Evolutionary conservation across 495 filamentous ascomycete genomes (phyloP).

Genomic region (Penicillium lividum): DNA sequence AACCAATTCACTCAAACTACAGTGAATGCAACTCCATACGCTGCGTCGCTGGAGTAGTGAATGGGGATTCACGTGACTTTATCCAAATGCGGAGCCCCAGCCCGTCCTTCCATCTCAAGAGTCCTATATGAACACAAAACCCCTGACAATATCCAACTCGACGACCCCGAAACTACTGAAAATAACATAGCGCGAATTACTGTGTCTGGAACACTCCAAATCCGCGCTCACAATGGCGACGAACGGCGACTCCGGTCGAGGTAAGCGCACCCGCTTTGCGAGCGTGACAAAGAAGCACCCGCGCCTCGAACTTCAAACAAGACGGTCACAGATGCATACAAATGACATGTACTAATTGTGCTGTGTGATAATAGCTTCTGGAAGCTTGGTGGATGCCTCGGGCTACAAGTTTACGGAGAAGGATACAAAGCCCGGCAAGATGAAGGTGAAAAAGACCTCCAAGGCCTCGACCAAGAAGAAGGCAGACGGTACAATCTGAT

Average conservation of each 20-base stretch:
- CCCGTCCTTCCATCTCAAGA: slow-evolving; percentile 27
- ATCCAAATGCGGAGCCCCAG: slow-evolving; percentile 39
- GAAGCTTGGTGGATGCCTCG: slow-evolving; percentile 50
- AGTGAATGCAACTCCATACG: background rate
- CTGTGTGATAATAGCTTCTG: slow-evolving; percentile 25
- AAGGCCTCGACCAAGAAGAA: slow-evolving; percentile 54
- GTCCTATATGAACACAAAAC: slow-evolving; percentile 12
- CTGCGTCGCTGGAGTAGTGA: background rate
- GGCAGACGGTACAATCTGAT: slow-evolving; percentile 47
- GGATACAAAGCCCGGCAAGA: slow-evolving; percentile 60
- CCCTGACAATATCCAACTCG: background rate
- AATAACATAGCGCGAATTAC: slow-evolving; percentile 9
- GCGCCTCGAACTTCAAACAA: slow-evolving; percentile 1
- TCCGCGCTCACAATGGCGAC: slow-evolving; percentile 37
- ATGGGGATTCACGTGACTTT: slow-evolving; percentile 32
- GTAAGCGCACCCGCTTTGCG: slow-evolving; percentile 26
- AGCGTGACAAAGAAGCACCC: slow-evolving; percentile 10
- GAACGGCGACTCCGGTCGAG: slow-evolving; percentile 40
- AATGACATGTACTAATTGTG: background rate
- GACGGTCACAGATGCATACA: background rate
- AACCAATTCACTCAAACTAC: background rate
- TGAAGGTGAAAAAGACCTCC: slow-evolving; percentile 69
- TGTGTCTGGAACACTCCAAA: slow-evolving; percentile 6
- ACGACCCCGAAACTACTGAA: background rate
- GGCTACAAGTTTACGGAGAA: slow-evolving; percentile 58